Conservation (phyloP, 768 basidiomycete species). For the Serendipita vermifera region DNA sequence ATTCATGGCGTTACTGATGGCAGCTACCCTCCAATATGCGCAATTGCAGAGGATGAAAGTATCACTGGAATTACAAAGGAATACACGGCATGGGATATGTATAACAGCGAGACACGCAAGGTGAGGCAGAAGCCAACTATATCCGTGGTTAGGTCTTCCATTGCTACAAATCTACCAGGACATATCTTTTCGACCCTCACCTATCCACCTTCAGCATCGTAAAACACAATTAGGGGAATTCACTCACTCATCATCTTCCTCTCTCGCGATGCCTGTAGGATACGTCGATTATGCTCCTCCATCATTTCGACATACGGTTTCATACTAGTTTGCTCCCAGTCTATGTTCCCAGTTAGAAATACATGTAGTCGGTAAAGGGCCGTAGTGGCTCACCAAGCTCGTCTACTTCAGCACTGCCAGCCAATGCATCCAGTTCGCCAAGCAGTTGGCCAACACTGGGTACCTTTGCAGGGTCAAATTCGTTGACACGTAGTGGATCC, state of each 20-base stretch:
- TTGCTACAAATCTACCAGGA: background rate
- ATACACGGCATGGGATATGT: too few species aligned
- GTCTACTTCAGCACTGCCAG: constrained; percentile 11
- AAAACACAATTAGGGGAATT: background rate
- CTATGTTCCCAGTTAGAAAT: constrained; percentile 23
- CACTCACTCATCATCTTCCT: background rate
- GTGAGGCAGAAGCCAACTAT: too few species aligned
- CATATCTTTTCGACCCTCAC: background rate
- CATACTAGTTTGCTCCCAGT: constrained; percentile 80
- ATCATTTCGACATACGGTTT: constrained; percentile 84
- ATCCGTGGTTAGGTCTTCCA: too few species aligned
- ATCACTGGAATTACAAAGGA: too few species aligned
- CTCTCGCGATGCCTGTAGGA: constrained; percentile 4
- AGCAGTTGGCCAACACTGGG: constrained; percentile 82
- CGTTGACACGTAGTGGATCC: constrained; percentile 57
- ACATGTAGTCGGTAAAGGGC: constrained; percentile 29
- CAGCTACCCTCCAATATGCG: too few species aligned
- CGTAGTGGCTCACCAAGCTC: constrained; percentile 32
- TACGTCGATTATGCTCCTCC: constrained; percentile 43
- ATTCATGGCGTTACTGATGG: too few species aligned
- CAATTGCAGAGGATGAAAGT: too few species aligned
- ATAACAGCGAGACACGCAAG: too few species aligned
- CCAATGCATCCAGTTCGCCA: constrained; percentile 49
- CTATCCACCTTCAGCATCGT: background rate
- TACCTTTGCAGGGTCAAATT: constrained; percentile 73